Conservation (phyloP, 2,329 filamentous ascomycete genomes). For the Arachnopeziza araneosa region DNA sequence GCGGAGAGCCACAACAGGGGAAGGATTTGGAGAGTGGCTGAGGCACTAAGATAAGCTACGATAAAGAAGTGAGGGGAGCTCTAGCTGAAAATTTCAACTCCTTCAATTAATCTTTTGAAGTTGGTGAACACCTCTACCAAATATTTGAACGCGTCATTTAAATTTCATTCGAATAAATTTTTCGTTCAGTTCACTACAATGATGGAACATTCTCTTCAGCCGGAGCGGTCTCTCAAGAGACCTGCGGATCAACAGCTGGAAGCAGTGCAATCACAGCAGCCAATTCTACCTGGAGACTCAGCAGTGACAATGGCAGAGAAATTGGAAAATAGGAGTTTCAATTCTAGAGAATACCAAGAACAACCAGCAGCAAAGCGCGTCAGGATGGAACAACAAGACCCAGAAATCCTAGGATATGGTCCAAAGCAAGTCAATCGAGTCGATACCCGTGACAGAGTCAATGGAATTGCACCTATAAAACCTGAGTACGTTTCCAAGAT, state of each 20-base stretch:
- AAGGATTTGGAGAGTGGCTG: constrained; percentile 3
- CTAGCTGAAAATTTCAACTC: not conserved
- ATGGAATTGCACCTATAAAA: constrained; percentile 30
- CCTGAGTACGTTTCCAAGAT: constrained; percentile 18
- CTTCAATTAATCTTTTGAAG: not conserved
- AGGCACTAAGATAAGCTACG: constrained; percentile 25
- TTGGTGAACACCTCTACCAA: not conserved
- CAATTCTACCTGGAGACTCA: constrained; percentile 25
- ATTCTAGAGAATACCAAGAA: constrained; percentile 26
- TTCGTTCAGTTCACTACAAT: not conserved
- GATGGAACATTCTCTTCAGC: not conserved
- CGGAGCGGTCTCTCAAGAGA: constrained; percentile 26
- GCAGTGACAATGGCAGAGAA: constrained; percentile 29
- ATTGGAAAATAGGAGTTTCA: constrained; percentile 22
- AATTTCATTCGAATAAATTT: too few relatives aligned
- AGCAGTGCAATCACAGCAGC: constrained; percentile 20
- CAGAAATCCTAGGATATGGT: not conserved
- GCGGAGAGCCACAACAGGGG: not conserved
- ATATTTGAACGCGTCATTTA: not conserved
- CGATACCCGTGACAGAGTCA: constrained; percentile 24
- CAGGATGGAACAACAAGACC: constrained; percentile 37
- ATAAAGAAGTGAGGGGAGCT: constrained; percentile 16
- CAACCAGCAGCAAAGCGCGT: constrained; percentile 53
- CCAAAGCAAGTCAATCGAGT: not conserved
- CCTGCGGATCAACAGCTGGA: constrained; percentile 12